Evolutionary conservation across 2,329 filamentous ascomycete genomes (phyloP), one percentile per base, ranked within the genome.

Genomic region (Alternaria brassicae): DNA sequence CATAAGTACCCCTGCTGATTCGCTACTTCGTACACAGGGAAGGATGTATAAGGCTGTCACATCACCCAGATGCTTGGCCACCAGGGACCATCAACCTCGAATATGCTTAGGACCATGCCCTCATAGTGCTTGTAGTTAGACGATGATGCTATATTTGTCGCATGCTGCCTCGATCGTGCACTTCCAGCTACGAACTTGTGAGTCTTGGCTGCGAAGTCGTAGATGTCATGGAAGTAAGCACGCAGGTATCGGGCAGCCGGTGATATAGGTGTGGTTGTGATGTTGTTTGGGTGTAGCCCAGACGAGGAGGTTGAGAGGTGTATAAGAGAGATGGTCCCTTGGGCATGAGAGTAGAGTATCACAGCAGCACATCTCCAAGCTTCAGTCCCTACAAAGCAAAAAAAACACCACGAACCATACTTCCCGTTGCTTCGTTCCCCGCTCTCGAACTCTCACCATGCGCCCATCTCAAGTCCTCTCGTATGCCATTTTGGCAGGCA

Each of bases 401-500:
- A n/a, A n/a, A n/a, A n/a, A n/a, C n/a, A n/a, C n/a, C n/a, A n/a
- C n/a, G 45, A 47, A 9, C 7, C 30, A 8, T 17, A 36, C 15
- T 13, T 37, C 13, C 23, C 19, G 10, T 23, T 39, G 12, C 13
- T 21, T n/a, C n/a, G n/a, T n/a, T n/a, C n/a, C n/a, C n/a, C n/a
- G n/a, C n/a, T n/a, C n/a, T n/a, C n/a, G n/a, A n/a, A 34, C 15
- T 53, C 3, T n/a, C 49, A 65, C n/a, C 21, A 72, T 72, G 70
- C 69, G 62, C 56, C 41, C 37, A 32, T 66, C 68, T 19, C 41
- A 54, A 49, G 47, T 70, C 32, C 61, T 58, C 59, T 63, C 65
- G 19, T 64, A 41, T 15, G 17, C 63, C 42, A 37, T 68, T 4
- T 62, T 71, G 65, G 65, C 62, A n/a, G 53, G 66, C 51, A 60